phyloP scores from a whole-genome alignment of 192 early-diverging fungal genomes.

The Coemansia sp. region DNA sequence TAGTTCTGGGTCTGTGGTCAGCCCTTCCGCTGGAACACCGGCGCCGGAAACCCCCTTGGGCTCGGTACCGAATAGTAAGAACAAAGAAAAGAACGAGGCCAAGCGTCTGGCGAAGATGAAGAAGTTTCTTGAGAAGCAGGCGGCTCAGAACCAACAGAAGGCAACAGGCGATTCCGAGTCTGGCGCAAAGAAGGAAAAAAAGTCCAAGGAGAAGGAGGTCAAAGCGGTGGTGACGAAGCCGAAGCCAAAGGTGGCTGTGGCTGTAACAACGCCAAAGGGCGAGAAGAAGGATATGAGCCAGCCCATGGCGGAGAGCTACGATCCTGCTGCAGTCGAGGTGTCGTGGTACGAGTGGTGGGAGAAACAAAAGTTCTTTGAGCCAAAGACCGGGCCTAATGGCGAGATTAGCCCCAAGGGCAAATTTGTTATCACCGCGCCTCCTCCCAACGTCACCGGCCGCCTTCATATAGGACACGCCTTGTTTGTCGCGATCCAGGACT shows the following conservation, averaged over 20 bases:
- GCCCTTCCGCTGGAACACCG: not conserved
- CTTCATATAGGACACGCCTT: slow-evolving; percentile 96
- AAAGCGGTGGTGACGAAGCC: slow-evolving; percentile 60
- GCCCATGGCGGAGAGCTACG: slow-evolving; percentile 80
- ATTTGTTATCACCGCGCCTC: slow-evolving; percentile 93
- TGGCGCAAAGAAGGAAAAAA: slow-evolving; percentile 10
- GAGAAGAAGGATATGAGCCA: slow-evolving; percentile 80
- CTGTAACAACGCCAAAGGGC: slow-evolving; percentile 82
- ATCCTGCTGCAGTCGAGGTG: slow-evolving; percentile 88
- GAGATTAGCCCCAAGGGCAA: slow-evolving; percentile 71
- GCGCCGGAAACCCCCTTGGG: not conserved
- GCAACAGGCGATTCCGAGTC: not conserved
- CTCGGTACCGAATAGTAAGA: slow-evolving; percentile 63
- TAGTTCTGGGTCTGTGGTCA: not conserved
- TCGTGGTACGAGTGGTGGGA: slow-evolving; percentile 99
- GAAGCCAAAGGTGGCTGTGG: slow-evolving; percentile 59
- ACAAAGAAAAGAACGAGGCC: slow-evolving; percentile 88
- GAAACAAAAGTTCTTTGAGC: slow-evolving; percentile 88
- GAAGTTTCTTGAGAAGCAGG: slow-evolving; percentile 90
- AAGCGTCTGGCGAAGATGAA: slow-evolving; percentile 88
- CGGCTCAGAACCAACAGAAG: slow-evolving; percentile 29
- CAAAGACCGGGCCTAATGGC: slow-evolving; percentile 58
- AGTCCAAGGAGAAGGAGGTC: slow-evolving; percentile 57
- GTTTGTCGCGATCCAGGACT: slow-evolving; percentile 92
- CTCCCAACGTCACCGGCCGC: slow-evolving; percentile 98